Conservation (phyloP, 148 eudicot genomes). For the Selenicereus undatus region DNA sequence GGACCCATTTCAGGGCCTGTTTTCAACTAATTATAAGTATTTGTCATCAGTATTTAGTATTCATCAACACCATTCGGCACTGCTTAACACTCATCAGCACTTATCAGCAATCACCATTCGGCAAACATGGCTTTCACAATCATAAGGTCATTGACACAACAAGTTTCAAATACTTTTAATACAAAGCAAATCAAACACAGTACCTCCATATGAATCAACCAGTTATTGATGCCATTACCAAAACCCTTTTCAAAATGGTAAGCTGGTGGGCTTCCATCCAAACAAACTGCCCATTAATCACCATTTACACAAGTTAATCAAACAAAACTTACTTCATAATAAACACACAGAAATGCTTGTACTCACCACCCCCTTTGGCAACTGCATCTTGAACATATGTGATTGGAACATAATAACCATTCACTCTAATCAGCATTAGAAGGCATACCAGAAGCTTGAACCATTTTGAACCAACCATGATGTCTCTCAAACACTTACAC, state of each 20-base stretch:
- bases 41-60: no score
- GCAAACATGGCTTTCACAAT: no score
- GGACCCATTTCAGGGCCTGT: no score
- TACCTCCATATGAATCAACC: constrained; percentile 56
- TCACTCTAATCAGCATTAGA: constrained; percentile 36
- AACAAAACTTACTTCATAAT: no score
- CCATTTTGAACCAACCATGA: constrained; percentile 39
- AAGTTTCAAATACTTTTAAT: not conserved
- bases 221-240: constrained; percentile 67
- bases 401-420: constrained; percentile 50
- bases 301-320: not conserved
- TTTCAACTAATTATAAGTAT: no score
- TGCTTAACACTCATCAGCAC: no score
- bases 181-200: not conserved
- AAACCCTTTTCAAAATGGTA: constrained; percentile 74
- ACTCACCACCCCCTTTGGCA: constrained; percentile 80
- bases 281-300: constrained; percentile 51
- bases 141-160: not conserved
- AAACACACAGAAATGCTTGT: no score
- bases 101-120: no score
- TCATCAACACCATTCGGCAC: no score
- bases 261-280: constrained; percentile 95
- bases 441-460: constrained; percentile 29
- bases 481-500: constrained; percentile 4
- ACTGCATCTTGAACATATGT: constrained; percentile 67